Conservation (phyloP, 768 basidiomycete species). For the Macrocybe gigantea region DNA sequence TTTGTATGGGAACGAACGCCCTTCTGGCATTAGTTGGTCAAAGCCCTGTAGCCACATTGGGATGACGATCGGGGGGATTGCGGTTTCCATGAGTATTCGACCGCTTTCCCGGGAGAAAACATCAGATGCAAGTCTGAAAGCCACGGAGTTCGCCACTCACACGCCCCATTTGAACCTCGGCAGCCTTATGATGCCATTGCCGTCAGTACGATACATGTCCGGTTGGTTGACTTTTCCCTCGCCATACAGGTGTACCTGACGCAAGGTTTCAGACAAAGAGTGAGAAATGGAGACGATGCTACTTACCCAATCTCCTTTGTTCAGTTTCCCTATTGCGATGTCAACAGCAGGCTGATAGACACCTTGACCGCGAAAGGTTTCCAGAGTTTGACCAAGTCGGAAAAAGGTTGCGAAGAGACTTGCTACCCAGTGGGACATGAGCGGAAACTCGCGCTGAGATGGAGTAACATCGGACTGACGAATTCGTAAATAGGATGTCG, state of each 20-base stretch:
- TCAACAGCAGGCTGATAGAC: slow-evolving; percentile 86
- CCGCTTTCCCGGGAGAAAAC: slow-evolving; percentile 43
- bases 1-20: slow-evolving; percentile 69
- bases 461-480: slow-evolving; percentile 39
- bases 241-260: slow-evolving; percentile 84
- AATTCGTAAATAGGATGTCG: slow-evolving; percentile 93
- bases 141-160: slow-evolving; percentile 42
- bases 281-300: slow-evolving; percentile 1
- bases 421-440: slow-evolving; percentile 21
- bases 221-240: slow-evolving; percentile 88
- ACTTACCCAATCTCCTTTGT: slow-evolving; percentile 83
- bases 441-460: slow-evolving; percentile 5
- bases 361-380: slow-evolving; percentile 88
- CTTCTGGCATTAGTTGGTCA: slow-evolving; percentile 87
- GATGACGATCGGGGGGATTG: slow-evolving; percentile 68
- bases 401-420: slow-evolving; percentile 86
- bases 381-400: slow-evolving; percentile 82
- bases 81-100: slow-evolving; percentile 65
- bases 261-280: background rate
- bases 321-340: slow-evolving; percentile 71
- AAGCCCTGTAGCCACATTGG: slow-evolving; percentile 92
- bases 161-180: slow-evolving; percentile 93
- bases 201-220: slow-evolving; percentile 34
- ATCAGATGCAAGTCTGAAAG: slow-evolving; percentile 2
- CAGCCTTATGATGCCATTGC: slow-evolving; percentile 41